Conservation (phyloP, 768 basidiomycete genomes). For the Suillus bovinus region DNA sequence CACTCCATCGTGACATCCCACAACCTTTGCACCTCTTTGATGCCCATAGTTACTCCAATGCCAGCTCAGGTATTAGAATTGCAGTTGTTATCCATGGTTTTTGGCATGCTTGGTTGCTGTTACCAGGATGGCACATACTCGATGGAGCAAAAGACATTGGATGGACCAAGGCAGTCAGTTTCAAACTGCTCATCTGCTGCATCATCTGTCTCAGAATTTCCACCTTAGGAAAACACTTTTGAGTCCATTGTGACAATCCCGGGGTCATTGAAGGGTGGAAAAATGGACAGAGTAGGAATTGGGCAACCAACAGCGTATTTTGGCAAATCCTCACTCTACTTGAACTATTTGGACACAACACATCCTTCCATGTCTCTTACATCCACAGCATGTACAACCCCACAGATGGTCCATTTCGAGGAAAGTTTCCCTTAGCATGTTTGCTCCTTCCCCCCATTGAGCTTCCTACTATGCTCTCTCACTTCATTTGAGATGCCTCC, state of each 20-base stretch:
- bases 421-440: not conserved
- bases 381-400: not conserved
- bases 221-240: not conserved
- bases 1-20: accelerated
- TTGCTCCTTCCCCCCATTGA: not conserved
- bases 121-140: not conserved
- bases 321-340: too few relatives aligned
- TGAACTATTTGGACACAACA: accelerated
- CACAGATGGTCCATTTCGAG: not conserved
- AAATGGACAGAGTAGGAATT: not conserved
- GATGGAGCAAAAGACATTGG: not conserved
- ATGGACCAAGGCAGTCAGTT: not conserved
- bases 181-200: not conserved
- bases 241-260: not conserved
- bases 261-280: not conserved
- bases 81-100: not conserved
- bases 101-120: not conserved
- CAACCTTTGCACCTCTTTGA: not conserved
- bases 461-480: too few relatives aligned
- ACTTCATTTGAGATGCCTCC: too few relatives aligned
- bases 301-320: too few relatives aligned
- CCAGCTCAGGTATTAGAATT: not conserved
- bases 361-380: not conserved
- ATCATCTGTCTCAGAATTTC: too few relatives aligned
- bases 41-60: not conserved